Evolutionary conservation across 2,329 filamentous ascomycete species (phyloP).

Genomic region (Stagonosporopsis rhizophila): DNA sequence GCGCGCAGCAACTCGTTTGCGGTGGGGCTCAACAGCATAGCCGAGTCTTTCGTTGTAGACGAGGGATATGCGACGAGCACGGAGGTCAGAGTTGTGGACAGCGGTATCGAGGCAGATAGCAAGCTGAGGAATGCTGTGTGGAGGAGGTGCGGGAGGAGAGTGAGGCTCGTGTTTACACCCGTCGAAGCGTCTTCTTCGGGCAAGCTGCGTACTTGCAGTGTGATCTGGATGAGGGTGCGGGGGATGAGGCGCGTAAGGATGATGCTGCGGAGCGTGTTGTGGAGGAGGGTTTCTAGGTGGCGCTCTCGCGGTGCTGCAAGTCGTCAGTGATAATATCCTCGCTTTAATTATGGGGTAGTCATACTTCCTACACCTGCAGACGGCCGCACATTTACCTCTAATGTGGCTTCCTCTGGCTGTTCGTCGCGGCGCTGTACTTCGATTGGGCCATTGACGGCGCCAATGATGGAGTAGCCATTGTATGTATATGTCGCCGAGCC

Average conservation of each 20-base stretch:
- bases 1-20: slow-evolving; percentile 67
- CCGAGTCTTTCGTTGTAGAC: slow-evolving; percentile 64
- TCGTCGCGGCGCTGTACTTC: slow-evolving; percentile 90
- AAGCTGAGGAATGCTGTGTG: slow-evolving; percentile 85
- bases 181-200: slow-evolving; percentile 72
- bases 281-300: slow-evolving; percentile 79
- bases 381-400: slow-evolving; percentile 90
- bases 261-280: slow-evolving; percentile 74
- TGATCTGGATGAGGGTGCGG: slow-evolving; percentile 78
- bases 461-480: slow-evolving; percentile 80
- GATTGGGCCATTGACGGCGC: slow-evolving; percentile 89
- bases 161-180: slow-evolving; percentile 70
- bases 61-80: slow-evolving; percentile 81
- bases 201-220: slow-evolving; percentile 75
- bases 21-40: slow-evolving; percentile 61
- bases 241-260: slow-evolving; percentile 79
- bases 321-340: background rate
- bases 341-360: slow-evolving; percentile 25
- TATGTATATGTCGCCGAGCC: slow-evolving; percentile 80
- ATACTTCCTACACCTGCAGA: slow-evolving; percentile 81
- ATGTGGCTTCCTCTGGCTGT: slow-evolving; percentile 84
- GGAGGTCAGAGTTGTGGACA: slow-evolving; percentile 79
- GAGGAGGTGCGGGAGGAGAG: slow-evolving; percentile 80
- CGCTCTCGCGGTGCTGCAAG: slow-evolving; percentile 58
- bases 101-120: slow-evolving; percentile 80